Conservation (phyloP, 2,329 filamentous ascomycete genomes). For the Ophiosphaerella korrae region DNA sequence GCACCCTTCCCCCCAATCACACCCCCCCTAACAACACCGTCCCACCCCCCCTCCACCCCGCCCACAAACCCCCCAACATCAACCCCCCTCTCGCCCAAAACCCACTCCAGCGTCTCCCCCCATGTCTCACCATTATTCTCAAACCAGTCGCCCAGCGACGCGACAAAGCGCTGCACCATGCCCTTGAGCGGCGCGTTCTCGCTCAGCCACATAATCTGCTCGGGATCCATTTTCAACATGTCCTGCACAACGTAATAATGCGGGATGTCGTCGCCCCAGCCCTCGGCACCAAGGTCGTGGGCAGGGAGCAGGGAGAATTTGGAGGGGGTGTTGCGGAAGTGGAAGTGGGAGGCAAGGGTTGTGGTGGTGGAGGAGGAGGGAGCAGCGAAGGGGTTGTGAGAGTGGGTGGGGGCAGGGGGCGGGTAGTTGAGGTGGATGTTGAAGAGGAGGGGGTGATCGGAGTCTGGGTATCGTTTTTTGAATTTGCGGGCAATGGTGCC, state of each 20-base stretch:
- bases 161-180: constrained; percentile 62
- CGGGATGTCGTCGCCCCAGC: constrained; percentile 67
- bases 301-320: constrained; percentile 55
- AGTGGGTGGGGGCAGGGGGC: constrained; percentile 35
- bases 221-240: constrained; percentile 67
- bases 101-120: constrained; percentile 62
- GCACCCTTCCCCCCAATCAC: too few species aligned
- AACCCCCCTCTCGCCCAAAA: constrained; percentile 61
- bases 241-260: constrained; percentile 69
- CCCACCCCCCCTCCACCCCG: constrained; percentile 70
- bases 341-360: constrained; percentile 44
- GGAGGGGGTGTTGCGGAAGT: constrained; percentile 50
- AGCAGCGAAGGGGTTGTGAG: constrained; percentile 37
- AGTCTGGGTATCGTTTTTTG: constrained; percentile 60
- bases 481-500: constrained; percentile 64
- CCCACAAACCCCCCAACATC: constrained; percentile 64
- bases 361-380: constrained; percentile 21
- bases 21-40: constrained; percentile 62
- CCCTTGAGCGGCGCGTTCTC: constrained; percentile 62
- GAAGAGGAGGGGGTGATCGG: constrained; percentile 57
- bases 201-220: constrained; percentile 62
- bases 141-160: constrained; percentile 61
- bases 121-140: constrained; percentile 68
- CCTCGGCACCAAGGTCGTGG: constrained; percentile 62
- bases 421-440: constrained; percentile 60